phyloP scores from a whole-genome alignment of 306 rosid species.

The Acacia melanoxylon region DNA sequence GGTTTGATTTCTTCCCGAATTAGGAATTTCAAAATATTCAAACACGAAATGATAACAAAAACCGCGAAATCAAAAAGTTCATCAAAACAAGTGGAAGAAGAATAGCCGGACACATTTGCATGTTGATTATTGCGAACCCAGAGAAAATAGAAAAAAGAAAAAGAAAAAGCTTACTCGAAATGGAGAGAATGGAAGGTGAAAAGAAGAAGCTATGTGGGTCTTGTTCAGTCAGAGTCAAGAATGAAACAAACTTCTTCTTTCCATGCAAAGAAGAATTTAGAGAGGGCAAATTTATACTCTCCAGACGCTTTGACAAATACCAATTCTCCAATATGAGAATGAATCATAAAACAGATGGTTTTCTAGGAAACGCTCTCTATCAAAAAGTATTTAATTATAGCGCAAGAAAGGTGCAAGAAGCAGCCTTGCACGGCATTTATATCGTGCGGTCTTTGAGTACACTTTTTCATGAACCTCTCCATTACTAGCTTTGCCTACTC shows the following conservation, averaged over 20 bases:
- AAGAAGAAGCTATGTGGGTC: neutral
- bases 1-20: neutral
- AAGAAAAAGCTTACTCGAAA: constrained; percentile 7
- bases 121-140: constrained; percentile 42
- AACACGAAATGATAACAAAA: neutral
- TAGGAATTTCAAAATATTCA: neutral
- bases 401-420: neutral
- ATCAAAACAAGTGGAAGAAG: constrained; percentile 4
- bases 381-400: neutral
- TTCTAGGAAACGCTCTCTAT: constrained; percentile 6
- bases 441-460: constrained; percentile 15
- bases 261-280: neutral
- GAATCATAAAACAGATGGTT: neutral
- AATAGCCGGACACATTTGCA: constrained; percentile 41
- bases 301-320: neutral
- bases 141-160: neutral
- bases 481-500: neutral
- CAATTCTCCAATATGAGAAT: constrained; percentile 12
- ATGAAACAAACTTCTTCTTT: neutral
- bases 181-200: neutral
- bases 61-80: neutral
- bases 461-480: neutral
- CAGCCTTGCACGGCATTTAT: constrained; percentile 14
- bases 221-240: constrained; percentile 17
- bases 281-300: neutral